A percentile compares a stretch with the other conserved stretches of the same genome.
Evolutionary conservation across 441 rosid genomes (phyloP).

Genomic region (Theobroma grandiflorum): DNA sequence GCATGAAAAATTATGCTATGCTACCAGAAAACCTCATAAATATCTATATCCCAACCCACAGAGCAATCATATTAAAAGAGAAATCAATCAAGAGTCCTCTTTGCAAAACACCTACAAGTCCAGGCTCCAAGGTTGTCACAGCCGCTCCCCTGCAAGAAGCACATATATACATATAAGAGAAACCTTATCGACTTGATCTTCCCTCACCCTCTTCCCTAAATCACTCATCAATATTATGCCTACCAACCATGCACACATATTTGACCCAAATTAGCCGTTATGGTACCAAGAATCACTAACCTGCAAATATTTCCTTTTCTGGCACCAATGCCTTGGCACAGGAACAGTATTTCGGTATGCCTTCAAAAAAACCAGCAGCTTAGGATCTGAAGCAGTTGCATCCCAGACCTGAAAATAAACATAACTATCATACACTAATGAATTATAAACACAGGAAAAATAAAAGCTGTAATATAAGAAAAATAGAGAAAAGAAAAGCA

Average conservation of each 20-base stretch:
- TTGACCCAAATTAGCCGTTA: slow-evolving; percentile 33
- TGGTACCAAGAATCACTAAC: slow-evolving; percentile 55
- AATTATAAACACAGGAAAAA: neutral
- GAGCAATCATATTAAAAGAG: slow-evolving; percentile 43
- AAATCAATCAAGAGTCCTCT: slow-evolving; percentile 57
- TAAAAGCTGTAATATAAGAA: neutral
- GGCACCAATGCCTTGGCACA: slow-evolving; percentile 99
- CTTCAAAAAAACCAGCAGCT: slow-evolving; percentile 91
- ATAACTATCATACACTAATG: neutral
- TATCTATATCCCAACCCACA: slow-evolving; percentile 54
- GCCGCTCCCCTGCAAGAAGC: slow-evolving; percentile 99
- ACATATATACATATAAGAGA: slow-evolving; percentile 98
- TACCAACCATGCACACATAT: slow-evolving; percentile 57
- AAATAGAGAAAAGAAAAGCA: neutral
- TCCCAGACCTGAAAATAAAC: slow-evolving; percentile 83
- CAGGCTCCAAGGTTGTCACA: slow-evolving; percentile 92
- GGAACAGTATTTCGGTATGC: slow-evolving; percentile 96
- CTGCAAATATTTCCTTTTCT: slow-evolving; percentile 98
- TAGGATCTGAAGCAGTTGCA: slow-evolving; percentile 96
- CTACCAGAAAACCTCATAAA: neutral
- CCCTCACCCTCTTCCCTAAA: slow-evolving; percentile 62
- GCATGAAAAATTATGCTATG: slow-evolving; percentile 31
- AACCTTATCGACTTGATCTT: slow-evolving; percentile 75
- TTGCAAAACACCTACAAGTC: slow-evolving; percentile 94
- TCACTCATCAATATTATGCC: slow-evolving; percentile 50